phyloP scores from a whole-genome alignment of 768 basidiomycete species.

The Thelephora ganbajun region DNA sequence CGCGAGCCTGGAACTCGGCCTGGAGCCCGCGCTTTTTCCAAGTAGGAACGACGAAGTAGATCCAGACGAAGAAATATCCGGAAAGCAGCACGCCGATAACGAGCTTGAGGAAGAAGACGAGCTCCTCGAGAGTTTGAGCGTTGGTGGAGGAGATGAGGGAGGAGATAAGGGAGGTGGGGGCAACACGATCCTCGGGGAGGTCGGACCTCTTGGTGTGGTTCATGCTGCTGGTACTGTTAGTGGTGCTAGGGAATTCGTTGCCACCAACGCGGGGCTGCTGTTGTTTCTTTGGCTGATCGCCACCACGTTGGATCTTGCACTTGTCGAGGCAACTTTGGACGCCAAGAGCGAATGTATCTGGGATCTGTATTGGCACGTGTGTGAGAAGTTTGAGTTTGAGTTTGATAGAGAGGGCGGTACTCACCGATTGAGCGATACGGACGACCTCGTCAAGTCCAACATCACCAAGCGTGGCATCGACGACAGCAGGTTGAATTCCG shows the following conservation, averaged over 20 bases:
- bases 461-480: constrained; percentile 16
- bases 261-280: constrained; percentile 14
- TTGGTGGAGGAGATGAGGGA: neutral
- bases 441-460: constrained; percentile 16
- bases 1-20: no score
- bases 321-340: constrained; percentile 14
- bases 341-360: constrained; percentile 18
- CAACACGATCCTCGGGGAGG: no score
- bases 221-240: no score
- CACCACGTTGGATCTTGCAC: constrained; percentile 12
- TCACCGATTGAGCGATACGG: constrained; percentile 12
- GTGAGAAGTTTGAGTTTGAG: neutral
- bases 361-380: constrained; percentile 11
- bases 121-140: neutral
- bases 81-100: neutral
- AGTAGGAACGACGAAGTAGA: neutral
- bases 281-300: constrained; percentile 13
- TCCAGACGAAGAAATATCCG: neutral
- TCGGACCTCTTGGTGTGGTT: no score
- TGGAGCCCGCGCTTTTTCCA: no score
- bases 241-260: constrained; percentile 11
- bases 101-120: neutral
- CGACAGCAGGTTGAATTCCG: constrained; percentile 17
- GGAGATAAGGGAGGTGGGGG: no score
- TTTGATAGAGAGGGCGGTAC: neutral